Evolutionary conservation across 495 filamentous ascomycete species (phyloP).

Genomic region (Trichocladium uniseriatum): DNA sequence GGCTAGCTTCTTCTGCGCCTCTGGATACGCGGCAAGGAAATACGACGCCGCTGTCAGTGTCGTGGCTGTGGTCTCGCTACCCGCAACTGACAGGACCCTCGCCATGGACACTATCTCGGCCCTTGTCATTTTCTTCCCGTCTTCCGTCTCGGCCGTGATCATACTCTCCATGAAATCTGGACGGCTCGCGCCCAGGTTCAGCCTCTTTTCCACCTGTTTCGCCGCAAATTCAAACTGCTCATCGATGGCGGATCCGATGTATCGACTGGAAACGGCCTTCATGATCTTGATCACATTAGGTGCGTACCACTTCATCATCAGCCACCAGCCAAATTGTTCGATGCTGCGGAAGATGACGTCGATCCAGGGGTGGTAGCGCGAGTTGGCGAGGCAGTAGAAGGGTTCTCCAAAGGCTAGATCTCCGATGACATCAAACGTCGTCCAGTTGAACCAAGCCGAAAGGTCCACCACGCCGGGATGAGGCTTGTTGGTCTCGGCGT

Average conservation of each 20-base stretch:
- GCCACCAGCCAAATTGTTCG: not conserved
- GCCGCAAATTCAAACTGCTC: slow-evolving; percentile 17
- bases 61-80: slow-evolving; percentile 50
- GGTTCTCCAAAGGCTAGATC: slow-evolving; percentile 49
- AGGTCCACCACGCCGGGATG: slow-evolving; percentile 20
- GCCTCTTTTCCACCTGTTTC: slow-evolving; percentile 20
- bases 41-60: slow-evolving; percentile 39
- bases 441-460: slow-evolving; percentile 45
- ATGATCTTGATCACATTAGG: not conserved
- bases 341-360: slow-evolving; percentile 18
- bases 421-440: slow-evolving; percentile 52
- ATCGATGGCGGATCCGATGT: slow-evolving; percentile 2
- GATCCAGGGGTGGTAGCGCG: slow-evolving; percentile 33
- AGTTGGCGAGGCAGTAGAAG: slow-evolving; percentile 40
- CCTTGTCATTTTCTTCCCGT: slow-evolving; percentile 4
- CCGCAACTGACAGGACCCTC: slow-evolving; percentile 23
- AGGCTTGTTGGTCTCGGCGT: not conserved
- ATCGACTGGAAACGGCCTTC: not conserved
- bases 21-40: slow-evolving; percentile 37
- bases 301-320: not conserved
- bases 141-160: slow-evolving; percentile 10
- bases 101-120: slow-evolving; percentile 19
- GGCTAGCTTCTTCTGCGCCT: slow-evolving; percentile 30
- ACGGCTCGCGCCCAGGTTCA: slow-evolving; percentile 19
- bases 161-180: slow-evolving; percentile 38